phyloP scores from a whole-genome alignment of 805 yeast species.

The Kodamaea leandrae region DNA sequence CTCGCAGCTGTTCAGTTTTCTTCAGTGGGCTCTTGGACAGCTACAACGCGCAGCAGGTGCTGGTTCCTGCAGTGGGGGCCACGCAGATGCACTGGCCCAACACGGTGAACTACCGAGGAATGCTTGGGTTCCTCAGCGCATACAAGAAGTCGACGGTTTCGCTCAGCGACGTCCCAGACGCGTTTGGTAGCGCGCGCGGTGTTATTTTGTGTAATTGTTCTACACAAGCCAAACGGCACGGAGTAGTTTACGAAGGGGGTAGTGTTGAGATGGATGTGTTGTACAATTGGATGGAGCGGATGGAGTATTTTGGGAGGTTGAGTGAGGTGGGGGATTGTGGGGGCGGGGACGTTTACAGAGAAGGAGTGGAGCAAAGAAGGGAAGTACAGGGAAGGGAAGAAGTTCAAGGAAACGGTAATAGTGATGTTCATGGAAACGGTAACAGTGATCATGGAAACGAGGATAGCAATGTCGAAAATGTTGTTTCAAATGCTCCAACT shows the following conservation, averaged over 20 bases:
- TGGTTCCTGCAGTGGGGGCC: not conserved
- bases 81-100: slow-evolving; percentile 34
- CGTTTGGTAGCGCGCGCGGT: slow-evolving; percentile 15
- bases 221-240: slow-evolving; percentile 29
- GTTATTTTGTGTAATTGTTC: slow-evolving; percentile 27
- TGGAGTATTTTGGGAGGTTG: slow-evolving; percentile 5
- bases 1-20: not conserved
- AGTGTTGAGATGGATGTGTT: slow-evolving; percentile 14
- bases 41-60: slow-evolving; percentile 1
- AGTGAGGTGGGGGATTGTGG: not conserved
- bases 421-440: not conserved
- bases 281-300: slow-evolving; percentile 30
- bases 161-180: not conserved
- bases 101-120: slow-evolving; percentile 33
- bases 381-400: too few relatives aligned
- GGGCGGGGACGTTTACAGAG: too few relatives aligned
- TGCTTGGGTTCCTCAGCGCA: slow-evolving; percentile 29
- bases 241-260: slow-evolving; percentile 23
- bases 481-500: not conserved
- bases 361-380: too few relatives aligned
- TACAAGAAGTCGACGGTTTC: slow-evolving; percentile 30
- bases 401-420: too few relatives aligned
- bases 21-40: not conserved
- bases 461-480: not conserved
- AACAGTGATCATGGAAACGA: not conserved